Evolutionary conservation across 257 asterid species (phyloP).

Genomic region (Gentiana straminea): DNA sequence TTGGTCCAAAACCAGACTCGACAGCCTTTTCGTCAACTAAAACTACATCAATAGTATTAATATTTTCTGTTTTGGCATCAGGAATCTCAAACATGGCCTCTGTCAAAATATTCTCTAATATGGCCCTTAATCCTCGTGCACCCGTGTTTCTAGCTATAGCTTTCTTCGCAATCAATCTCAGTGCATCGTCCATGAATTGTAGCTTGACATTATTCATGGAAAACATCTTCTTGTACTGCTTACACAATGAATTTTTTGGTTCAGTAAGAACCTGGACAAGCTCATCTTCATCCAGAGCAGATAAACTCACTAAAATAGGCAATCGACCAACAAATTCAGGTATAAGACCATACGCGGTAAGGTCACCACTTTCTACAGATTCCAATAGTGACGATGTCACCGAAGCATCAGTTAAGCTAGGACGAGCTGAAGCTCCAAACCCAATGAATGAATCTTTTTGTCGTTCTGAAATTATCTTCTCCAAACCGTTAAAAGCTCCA

Average conservation of each 20-base stretch:
- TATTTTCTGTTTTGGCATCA: slow-evolving; percentile 45
- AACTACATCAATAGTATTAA: slow-evolving; percentile 33
- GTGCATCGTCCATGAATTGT: slow-evolving; percentile 53
- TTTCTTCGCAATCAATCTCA: slow-evolving; percentile 66
- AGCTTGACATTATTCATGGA: slow-evolving; percentile 61
- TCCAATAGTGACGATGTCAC: slow-evolving; percentile 69
- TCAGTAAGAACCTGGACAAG: slow-evolving; percentile 83
- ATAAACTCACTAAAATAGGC: slow-evolving; percentile 72
- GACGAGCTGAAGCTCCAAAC: slow-evolving; percentile 83
- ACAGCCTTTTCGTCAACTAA: slow-evolving; percentile 94
- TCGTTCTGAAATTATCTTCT: slow-evolving; percentile 84
- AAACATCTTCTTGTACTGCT: slow-evolving; percentile 88
- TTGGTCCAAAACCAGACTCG: slow-evolving; percentile 82
- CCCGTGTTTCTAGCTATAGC: slow-evolving; percentile 77
- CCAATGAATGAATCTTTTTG: slow-evolving; percentile 92
- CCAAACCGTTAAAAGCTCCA: slow-evolving; percentile 88
- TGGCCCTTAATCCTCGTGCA: slow-evolving; percentile 93
- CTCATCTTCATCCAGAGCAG: slow-evolving; percentile 79
- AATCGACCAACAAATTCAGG: slow-evolving; percentile 95
- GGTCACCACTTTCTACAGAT: slow-evolving; percentile 82
- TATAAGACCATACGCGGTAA: slow-evolving; percentile 84
- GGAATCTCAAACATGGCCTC: slow-evolving; percentile 98
- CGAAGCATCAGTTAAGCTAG: slow-evolving; percentile 45
- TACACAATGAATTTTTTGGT: slow-evolving; percentile 88
- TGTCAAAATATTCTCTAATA: slow-evolving; percentile 66